Conservation (phyloP, 2,329 filamentous ascomycete species). For the Alternaria ethzedia region DNA sequence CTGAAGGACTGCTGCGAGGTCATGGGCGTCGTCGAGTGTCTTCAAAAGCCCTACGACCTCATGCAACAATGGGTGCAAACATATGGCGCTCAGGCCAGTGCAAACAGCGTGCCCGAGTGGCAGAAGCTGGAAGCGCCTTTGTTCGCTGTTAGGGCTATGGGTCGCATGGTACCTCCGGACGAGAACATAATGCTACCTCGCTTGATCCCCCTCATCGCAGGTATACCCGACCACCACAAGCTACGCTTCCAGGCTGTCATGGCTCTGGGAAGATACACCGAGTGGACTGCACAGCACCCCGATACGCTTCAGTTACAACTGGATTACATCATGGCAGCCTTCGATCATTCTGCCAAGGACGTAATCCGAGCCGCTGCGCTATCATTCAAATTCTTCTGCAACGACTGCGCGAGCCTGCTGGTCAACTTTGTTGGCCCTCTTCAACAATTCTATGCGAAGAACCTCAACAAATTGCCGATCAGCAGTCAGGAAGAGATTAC, state of each 20-base stretch:
- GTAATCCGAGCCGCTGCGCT: constrained; percentile 90
- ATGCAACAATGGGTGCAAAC: constrained; percentile 89
- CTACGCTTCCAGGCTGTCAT: constrained; percentile 98
- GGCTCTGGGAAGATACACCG: constrained; percentile 94
- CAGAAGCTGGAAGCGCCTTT: constrained; percentile 94
- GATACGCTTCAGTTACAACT: constrained; percentile 92
- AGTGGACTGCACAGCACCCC: constrained; percentile 94
- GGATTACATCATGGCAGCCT: constrained; percentile 93
- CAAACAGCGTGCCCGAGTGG: constrained; percentile 86
- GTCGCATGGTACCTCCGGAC: constrained; percentile 90
- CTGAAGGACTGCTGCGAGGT: constrained; percentile 97
- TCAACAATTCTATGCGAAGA: constrained; percentile 89
- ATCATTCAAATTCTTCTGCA: constrained; percentile 96
- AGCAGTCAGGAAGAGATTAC: constrained; percentile 95
- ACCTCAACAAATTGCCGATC: constrained; percentile 83
- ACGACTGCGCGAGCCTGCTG: constrained; percentile 87
- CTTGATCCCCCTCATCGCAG: constrained; percentile 90
- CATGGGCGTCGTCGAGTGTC: constrained; percentile 88
- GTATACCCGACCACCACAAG: constrained; percentile 95
- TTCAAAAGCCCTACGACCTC: constrained; percentile 83
- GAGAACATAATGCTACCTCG: constrained; percentile 87
- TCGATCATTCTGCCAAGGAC: constrained; percentile 86
- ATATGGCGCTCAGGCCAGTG: constrained; percentile 76
- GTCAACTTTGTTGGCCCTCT: constrained; percentile 83
- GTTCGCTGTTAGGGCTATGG: constrained; percentile 95